These are phyloP conservation scores for Leccinum subgranulosum DNA, from an alignment of 768 basidiomycete genomes.

Conservation along the genomic window DNA sequence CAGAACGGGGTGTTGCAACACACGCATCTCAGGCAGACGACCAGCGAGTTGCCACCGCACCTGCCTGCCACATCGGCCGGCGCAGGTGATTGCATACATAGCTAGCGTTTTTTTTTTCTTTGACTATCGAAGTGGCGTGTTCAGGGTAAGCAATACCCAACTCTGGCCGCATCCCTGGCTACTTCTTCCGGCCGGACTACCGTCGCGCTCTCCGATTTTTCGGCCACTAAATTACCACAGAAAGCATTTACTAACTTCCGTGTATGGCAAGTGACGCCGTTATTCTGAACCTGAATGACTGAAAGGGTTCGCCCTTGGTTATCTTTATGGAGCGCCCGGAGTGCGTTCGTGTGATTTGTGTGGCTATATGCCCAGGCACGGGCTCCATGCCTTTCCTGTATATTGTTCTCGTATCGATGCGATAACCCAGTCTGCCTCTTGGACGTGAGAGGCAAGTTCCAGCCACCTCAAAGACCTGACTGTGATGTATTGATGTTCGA, in stretches of 20 bases:
- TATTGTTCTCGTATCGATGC: neutral
- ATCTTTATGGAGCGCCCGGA: constrained; percentile 3
- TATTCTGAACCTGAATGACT: constrained; percentile 5
- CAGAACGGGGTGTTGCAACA: constrained; percentile 8
- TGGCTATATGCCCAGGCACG: constrained; percentile 17
- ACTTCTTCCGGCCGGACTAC: constrained; percentile 14
- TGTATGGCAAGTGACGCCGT: constrained; percentile 10
- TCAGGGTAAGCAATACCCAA: constrained; percentile 17
- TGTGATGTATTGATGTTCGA: constrained; percentile 1
- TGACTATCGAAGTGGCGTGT: constrained; percentile 22
- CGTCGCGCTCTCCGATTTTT: constrained; percentile 2
- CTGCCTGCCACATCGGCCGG: constrained; percentile 17
- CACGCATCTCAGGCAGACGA: constrained; percentile 17
- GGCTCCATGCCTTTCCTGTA: constrained; percentile 8
- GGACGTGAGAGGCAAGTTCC: constrained; percentile 13
- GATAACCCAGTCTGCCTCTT: constrained; percentile 3
- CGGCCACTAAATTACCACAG: constrained; percentile 3
- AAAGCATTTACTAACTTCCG: constrained; percentile 1
- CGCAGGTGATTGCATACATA: neutral
- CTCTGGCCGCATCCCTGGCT: constrained; percentile 11
- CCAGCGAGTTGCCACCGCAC: constrained; percentile 25
- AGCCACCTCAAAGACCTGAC: neutral
- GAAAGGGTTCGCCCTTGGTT: constrained; percentile 10
- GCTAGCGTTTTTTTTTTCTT: constrained; percentile 4
- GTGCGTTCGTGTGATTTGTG: constrained; percentile 4